phyloP scores from a whole-genome alignment of 352 stramenopile species.

The Phytophthora cryptogea region DNA sequence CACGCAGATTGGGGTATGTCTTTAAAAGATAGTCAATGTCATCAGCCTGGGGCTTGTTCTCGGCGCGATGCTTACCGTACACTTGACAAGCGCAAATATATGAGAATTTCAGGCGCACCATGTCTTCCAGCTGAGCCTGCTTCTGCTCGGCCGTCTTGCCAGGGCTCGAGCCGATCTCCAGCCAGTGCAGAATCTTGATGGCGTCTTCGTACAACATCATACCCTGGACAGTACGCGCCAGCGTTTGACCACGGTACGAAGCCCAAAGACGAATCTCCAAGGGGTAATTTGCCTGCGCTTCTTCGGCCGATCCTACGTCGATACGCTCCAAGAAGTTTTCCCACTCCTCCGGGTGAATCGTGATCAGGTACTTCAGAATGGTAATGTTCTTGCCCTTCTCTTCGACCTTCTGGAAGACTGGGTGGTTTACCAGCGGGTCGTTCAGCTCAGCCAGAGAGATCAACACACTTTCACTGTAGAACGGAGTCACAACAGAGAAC shows the following conservation, averaged over 20 bases:
- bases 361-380: slow-evolving; percentile 83
- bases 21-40: slow-evolving; percentile 81
- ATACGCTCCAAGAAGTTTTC: slow-evolving; percentile 82
- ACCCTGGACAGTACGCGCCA: slow-evolving; percentile 75
- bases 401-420: slow-evolving; percentile 74
- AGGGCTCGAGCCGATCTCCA: slow-evolving; percentile 75
- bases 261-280: slow-evolving; percentile 80
- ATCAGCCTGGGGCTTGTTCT: slow-evolving; percentile 66
- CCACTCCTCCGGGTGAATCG: slow-evolving; percentile 79
- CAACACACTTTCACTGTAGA: slow-evolving; percentile 76
- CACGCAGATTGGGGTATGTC: slow-evolving; percentile 78
- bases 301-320: slow-evolving; percentile 62
- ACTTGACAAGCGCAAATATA: slow-evolving; percentile 87
- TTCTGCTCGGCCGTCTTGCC: slow-evolving; percentile 73
- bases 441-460: slow-evolving; percentile 71
- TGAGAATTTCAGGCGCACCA: slow-evolving; percentile 83
- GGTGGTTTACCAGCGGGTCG: slow-evolving; percentile 70
- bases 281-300: slow-evolving; percentile 65
- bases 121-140: slow-evolving; percentile 75
- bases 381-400: slow-evolving; percentile 81
- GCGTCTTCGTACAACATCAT: slow-evolving; percentile 87
- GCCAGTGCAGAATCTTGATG: slow-evolving; percentile 84
- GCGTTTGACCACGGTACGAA: slow-evolving; percentile 76
- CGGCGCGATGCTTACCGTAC: slow-evolving; percentile 78
- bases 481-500: slow-evolving; percentile 81